Percentiles rank a stretch among this genome's conserved stretches.
phyloP scores from a whole-genome alignment of 2,329 filamentous ascomycete genomes.

The Ophiostoma fasciatum region DNA sequence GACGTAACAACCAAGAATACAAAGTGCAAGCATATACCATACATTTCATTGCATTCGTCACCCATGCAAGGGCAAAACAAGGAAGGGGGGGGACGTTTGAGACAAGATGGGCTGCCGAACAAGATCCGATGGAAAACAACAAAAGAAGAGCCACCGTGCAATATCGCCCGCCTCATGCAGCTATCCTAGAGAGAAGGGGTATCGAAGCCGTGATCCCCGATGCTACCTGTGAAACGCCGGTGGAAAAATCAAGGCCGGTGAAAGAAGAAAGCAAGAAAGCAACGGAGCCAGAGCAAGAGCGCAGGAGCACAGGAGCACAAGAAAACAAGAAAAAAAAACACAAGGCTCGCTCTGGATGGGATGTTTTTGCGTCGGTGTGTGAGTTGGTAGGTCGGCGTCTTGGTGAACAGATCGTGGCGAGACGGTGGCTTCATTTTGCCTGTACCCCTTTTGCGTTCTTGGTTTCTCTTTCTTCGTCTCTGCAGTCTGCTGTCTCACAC shows the following conservation, averaged over 20 bases:
- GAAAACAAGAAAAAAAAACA: background rate
- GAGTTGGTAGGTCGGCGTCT: background rate
- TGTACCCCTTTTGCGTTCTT: background rate
- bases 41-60: conserved; percentile 3
- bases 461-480: conserved; percentile 19
- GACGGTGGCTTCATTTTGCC: background rate
- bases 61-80: background rate
- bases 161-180: background rate
- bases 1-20: background rate
- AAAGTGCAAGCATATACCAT: background rate
- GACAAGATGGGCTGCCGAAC: background rate
- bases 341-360: background rate
- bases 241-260: background rate
- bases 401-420: background rate
- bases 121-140: too few relatives aligned
- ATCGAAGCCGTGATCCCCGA: background rate
- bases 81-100: background rate
- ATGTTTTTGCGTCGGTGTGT: background rate
- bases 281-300: too few relatives aligned
- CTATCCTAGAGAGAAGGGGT: conserved; percentile 3
- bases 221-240: conserved; percentile 2
- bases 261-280: background rate
- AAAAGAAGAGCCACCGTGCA: background rate
- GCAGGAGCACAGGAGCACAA: too few relatives aligned
- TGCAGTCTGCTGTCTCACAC: conserved; percentile 56